Base-by-base conservation (phyloP, 257 asterid species). In the Henckelia pumila region DNA sequence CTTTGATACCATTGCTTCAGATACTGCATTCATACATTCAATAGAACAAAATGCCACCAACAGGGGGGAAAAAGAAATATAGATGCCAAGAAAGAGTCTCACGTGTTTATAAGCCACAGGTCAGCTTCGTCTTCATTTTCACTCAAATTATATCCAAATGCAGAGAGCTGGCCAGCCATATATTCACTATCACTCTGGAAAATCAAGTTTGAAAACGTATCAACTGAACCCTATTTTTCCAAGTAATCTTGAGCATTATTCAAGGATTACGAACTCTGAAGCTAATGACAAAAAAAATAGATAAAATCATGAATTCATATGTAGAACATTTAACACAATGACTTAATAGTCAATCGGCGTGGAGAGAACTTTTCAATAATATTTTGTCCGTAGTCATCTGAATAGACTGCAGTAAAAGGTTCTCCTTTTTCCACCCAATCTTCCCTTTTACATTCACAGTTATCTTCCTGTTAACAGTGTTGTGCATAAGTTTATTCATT, bases 91-190 rank as follows among this genome's bases (percentile, higher is more conserved):
- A 67, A 50, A 67, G 69, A 63, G 17, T 63, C 97, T 81, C 71
- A 93, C 99, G 99, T 93, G 80, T 93, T 93, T 78, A 93, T 86
- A 44, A 93, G 85, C 99, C 97, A 90, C 60, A 93, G 75, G 81
- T 93, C 97, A 56, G 99, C 97, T 75, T 88, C 97, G 69, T 93
- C 96, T 62, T 90, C 92, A 75, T 81, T 82, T 57, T 93, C 96
- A 29, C 84, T 82, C 75, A 93, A 75, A 77, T 79, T 81, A 83
- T 93, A 93, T 59, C 99, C 99, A 84, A 88, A 93, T 44, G 97
- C 94, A 68, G 99, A 85, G 71, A 93, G 97, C 79, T 90, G 99
- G 11, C 99, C 97, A 8, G 97, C 99, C 97, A 93, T 93, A 77
- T 90, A 93, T 79, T 93, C 99, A 47, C 96, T 88, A 80, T 93